Conservation (phyloP, 192 early-diverging fungal genomes). For the Coemansia sp. region DNA sequence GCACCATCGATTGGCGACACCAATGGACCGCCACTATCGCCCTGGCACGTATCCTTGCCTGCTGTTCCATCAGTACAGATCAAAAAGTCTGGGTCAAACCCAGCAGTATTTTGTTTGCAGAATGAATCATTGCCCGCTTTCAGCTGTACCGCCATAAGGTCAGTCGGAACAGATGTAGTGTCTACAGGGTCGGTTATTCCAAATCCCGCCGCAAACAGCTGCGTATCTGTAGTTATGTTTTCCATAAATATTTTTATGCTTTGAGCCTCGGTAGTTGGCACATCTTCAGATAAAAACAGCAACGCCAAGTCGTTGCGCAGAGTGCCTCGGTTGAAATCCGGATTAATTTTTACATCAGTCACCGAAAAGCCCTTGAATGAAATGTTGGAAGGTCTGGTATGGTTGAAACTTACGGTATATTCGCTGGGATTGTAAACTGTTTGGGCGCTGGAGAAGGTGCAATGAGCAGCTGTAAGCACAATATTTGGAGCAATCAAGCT, state of each 20-base stretch:
- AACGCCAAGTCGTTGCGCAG: slow-evolving; percentile 38
- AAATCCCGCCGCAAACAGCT: slow-evolving; percentile 28
- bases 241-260: slow-evolving; percentile 21
- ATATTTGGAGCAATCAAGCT: slow-evolving; percentile 44
- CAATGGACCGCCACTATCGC: slow-evolving; percentile 51
- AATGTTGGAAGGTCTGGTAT: slow-evolving; percentile 9
- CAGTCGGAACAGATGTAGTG: slow-evolving; percentile 3
- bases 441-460: slow-evolving; percentile 9
- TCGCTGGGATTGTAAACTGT: neutral
- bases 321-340: slow-evolving; percentile 8
- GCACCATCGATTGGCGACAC: neutral
- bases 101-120: slow-evolving; percentile 10
- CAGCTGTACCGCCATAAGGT: slow-evolving; percentile 28
- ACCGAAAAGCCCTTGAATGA: slow-evolving; percentile 18
- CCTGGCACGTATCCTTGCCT: slow-evolving; percentile 47
- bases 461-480: slow-evolving; percentile 51
- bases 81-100: slow-evolving; percentile 12
- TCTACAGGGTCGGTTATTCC: slow-evolving; percentile 22
- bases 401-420: slow-evolving; percentile 19
- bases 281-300: slow-evolving; percentile 16
- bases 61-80: slow-evolving; percentile 41
- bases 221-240: neutral
- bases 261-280: slow-evolving; percentile 17
- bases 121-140: slow-evolving; percentile 14
- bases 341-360: slow-evolving; percentile 9